Conservation (phyloP, 108 stramenopile species). For the Nitzschia putrida region DNA sequence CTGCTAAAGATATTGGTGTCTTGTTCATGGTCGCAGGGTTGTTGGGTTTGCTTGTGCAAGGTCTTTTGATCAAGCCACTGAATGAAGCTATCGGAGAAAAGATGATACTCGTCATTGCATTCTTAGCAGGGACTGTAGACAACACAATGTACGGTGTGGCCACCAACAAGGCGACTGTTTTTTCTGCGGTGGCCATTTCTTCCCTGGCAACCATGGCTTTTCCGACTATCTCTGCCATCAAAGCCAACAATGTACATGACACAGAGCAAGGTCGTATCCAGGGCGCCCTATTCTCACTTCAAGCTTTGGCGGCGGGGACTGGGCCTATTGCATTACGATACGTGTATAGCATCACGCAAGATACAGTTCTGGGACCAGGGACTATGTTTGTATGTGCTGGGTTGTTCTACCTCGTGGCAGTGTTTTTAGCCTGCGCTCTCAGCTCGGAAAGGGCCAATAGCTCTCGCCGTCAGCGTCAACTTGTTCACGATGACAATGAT, state of each 20-base stretch:
- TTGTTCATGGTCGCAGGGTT: slow-evolving; percentile 73
- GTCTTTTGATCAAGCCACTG: slow-evolving; percentile 71
- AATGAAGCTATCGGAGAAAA: slow-evolving; percentile 72
- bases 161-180: slow-evolving; percentile 60
- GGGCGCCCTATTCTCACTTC: slow-evolving; percentile 79
- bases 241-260: slow-evolving; percentile 78
- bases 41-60: slow-evolving; percentile 71
- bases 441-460: slow-evolving; percentile 63
- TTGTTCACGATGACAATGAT: too few relatives aligned
- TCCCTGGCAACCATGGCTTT: slow-evolving; percentile 69
- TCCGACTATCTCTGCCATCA: slow-evolving; percentile 85
- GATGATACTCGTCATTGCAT: slow-evolving; percentile 59
- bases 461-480: not conserved
- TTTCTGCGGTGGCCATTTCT: slow-evolving; percentile 53
- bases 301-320: slow-evolving; percentile 72
- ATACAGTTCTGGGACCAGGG: slow-evolving; percentile 58
- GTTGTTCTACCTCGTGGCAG: slow-evolving; percentile 64
- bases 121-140: slow-evolving; percentile 52
- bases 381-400: slow-evolving; percentile 77
- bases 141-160: slow-evolving; percentile 71
- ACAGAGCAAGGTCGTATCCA: slow-evolving; percentile 84
- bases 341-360: slow-evolving; percentile 61
- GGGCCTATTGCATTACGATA: slow-evolving; percentile 66
- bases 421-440: slow-evolving; percentile 52
- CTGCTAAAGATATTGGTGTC: slow-evolving; percentile 58